These are phyloP conservation scores for Fusarium musae DNA, from an alignment of 2,329 filamentous ascomycete genomes.

Conservation along the genomic window DNA sequence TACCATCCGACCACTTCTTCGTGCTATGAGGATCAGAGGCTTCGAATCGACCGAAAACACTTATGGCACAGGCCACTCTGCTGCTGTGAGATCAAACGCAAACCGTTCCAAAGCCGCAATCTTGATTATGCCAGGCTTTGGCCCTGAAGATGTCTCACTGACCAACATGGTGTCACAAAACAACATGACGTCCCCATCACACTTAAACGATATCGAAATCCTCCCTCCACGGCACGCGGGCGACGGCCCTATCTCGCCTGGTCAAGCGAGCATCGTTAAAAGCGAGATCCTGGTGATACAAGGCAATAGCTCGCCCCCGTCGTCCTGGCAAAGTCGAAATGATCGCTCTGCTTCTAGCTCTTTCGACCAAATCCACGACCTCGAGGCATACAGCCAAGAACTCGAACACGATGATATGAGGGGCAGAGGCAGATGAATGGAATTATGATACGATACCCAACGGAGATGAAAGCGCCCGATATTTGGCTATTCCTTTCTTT, in stretches of 20 bases:
- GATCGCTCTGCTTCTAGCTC: conserved; percentile 37
- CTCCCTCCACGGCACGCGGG: conserved; percentile 35
- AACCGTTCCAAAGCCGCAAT: conserved; percentile 25
- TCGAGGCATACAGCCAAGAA: conserved; percentile 49
- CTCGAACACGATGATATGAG: conserved; percentile 30
- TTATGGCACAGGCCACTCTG: conserved; percentile 46
- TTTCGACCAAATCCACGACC: conserved; percentile 46
- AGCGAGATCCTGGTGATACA: conserved; percentile 54
- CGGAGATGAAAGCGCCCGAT: background rate
- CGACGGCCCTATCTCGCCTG: conserved; percentile 20
- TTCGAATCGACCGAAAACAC: conserved; percentile 57
- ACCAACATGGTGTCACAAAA: conserved; percentile 40
- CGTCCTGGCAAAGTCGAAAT: conserved; percentile 34
- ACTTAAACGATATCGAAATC: conserved; percentile 21
- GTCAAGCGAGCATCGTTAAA: conserved; percentile 40
- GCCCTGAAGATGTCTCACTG: conserved; percentile 52
- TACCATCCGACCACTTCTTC: conserved; percentile 65
- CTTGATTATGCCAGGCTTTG: conserved; percentile 42
- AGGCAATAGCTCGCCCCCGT: conserved; percentile 42
- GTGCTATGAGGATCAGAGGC: conserved; percentile 58
- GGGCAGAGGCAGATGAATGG: conserved; percentile 8
- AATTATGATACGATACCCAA: conserved; percentile 8
- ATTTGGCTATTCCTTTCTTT: background rate
- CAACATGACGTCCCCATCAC: conserved; percentile 3
- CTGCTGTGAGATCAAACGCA: conserved; percentile 39